phyloP scores from a whole-genome alignment of 441 rosid genomes.

The Isatis lusitanica region DNA sequence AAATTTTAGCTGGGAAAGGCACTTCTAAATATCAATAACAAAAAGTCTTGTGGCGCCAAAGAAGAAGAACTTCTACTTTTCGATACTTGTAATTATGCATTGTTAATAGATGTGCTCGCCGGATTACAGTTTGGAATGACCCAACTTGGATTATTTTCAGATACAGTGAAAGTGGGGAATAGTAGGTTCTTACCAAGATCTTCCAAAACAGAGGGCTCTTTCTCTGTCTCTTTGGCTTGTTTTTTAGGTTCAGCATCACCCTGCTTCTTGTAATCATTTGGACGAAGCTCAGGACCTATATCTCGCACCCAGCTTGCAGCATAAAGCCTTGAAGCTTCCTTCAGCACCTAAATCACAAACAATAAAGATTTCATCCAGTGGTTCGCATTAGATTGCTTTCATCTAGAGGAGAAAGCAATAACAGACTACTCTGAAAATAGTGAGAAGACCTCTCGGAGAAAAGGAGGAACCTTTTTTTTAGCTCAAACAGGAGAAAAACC shows the following conservation, averaged over 20 bases:
- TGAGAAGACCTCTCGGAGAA: background rate
- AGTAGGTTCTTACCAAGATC: constrained; percentile 64
- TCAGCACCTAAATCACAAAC: constrained; percentile 52
- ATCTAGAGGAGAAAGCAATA: background rate
- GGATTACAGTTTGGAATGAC: background rate
- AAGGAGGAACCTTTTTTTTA: background rate
- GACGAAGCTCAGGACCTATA: constrained; percentile 91
- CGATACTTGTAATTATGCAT: background rate
- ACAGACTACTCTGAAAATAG: background rate
- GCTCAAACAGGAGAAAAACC: background rate
- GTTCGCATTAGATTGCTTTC: background rate
- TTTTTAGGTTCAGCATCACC: constrained; percentile 34
- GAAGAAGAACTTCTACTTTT: background rate
- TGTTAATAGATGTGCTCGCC: background rate
- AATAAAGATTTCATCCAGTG: background rate
- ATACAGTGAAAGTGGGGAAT: background rate
- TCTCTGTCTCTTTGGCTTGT: constrained; percentile 42
- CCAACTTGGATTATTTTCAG: background rate
- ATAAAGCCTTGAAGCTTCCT: constrained; percentile 88
- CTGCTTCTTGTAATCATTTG: constrained; percentile 69
- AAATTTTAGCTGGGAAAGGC: background rate
- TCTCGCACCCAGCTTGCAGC: constrained; percentile 87
- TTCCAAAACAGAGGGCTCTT: constrained; percentile 73
- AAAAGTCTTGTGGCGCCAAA: background rate
- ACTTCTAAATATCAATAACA: constrained; percentile 1